Percentiles rank a stretch among this genome's conserved stretches.
Conservation (phyloP, 2,329 filamentous ascomycete genomes). For the Botrytis elliptica region DNA sequence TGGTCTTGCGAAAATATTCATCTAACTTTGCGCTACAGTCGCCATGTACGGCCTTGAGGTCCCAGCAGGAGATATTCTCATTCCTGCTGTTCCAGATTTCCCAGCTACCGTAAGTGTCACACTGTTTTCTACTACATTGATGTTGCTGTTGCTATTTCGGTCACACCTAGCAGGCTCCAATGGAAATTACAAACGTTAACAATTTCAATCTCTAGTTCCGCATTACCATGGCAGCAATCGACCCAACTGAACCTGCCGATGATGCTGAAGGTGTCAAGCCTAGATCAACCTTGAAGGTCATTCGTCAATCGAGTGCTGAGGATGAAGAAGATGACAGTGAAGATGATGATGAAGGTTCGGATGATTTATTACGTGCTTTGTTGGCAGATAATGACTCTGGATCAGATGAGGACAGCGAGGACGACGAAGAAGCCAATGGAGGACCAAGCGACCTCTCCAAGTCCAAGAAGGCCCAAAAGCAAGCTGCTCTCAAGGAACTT, state of each 20-base stretch:
- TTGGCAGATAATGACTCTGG: conserved; percentile 56
- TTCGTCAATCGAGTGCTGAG: conserved; percentile 69
- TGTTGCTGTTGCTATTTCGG: background rate
- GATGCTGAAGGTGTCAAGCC: conserved; percentile 60
- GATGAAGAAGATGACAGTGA: conserved; percentile 60
- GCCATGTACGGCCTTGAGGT: conserved; percentile 92
- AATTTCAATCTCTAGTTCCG: conserved; percentile 64
- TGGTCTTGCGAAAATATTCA: conserved; percentile 5
- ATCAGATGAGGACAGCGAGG: conserved; percentile 46
- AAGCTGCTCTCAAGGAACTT: conserved; percentile 74
- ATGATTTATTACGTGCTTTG: conserved; percentile 47
- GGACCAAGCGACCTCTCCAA: conserved; percentile 90
- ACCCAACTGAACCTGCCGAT: conserved; percentile 73
- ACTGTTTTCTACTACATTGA: background rate
- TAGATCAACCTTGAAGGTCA: conserved; percentile 86
- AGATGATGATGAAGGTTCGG: conserved; percentile 47
- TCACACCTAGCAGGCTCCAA: background rate
- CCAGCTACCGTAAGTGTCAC: conserved; percentile 72
- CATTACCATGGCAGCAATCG: conserved; percentile 97
- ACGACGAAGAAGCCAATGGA: conserved; percentile 75
- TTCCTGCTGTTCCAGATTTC: conserved; percentile 75
- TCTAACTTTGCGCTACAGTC: conserved; percentile 50
- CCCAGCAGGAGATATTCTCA: conserved; percentile 77
- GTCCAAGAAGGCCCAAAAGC: conserved; percentile 81
- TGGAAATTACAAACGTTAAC: conserved; percentile 24